Conservation (phyloP, 345 rosid species). For the Carallia pectinifolia region DNA sequence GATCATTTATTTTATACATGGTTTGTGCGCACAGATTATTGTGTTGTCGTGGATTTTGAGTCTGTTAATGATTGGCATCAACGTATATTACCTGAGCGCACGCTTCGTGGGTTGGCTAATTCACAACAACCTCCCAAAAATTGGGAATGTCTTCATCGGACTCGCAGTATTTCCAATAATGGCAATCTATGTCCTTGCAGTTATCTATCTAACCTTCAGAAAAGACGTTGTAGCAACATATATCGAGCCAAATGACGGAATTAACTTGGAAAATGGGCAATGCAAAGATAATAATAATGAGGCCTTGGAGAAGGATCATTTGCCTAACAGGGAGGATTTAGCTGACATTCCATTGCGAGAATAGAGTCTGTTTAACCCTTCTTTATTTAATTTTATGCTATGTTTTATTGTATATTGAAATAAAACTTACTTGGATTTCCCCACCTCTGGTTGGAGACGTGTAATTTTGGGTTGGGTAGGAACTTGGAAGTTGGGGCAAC, state of each 20-base stretch:
- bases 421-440: no score
- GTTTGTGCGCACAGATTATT: slow-evolving; percentile 32
- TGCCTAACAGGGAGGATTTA: slow-evolving; percentile 50
- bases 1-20: no score
- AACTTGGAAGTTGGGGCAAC: no score
- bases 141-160: slow-evolving; percentile 46
- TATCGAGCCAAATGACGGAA: slow-evolving; percentile 25
- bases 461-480: no score
- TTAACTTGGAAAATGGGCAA: slow-evolving; percentile 31
- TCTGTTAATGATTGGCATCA: slow-evolving; percentile 50
- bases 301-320: background rate
- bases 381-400: no score
- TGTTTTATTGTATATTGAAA: no score
- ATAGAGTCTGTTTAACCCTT: background rate
- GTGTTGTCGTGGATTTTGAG: slow-evolving; percentile 61
- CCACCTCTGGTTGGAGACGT: no score
- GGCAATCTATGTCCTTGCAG: slow-evolving; percentile 42
- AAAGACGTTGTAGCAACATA: slow-evolving; percentile 44
- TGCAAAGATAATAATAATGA: background rate
- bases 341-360: slow-evolving; percentile 41
- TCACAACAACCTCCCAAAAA: slow-evolving; percentile 38
- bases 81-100: slow-evolving; percentile 54
- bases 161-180: slow-evolving; percentile 52
- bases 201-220: slow-evolving; percentile 48
- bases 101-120: slow-evolving; percentile 51